Base-by-base conservation (phyloP, 768 basidiomycete genomes). In the Mycena sanguinolenta region DNA sequence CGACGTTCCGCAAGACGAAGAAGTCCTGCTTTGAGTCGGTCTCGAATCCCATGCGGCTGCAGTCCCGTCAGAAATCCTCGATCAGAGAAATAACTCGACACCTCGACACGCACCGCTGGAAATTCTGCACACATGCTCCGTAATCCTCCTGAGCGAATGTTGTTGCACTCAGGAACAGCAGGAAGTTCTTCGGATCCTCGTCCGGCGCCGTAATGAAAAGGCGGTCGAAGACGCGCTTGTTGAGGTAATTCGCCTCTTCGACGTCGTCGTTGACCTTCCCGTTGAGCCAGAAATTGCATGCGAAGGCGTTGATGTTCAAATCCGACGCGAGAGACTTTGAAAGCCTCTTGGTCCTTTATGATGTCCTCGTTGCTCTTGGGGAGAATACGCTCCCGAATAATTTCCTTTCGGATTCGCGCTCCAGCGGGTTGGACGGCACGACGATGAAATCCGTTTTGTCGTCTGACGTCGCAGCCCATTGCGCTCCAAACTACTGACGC, bases 251-350 rank as follows among this genome's bases (percentile, higher is more conserved):
- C 9, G 86, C 84, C 65, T 84, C 83, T 30, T 69, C 78, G 64
- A 86, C 74, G 72, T 83, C 82, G 25, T 73, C 70, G 76, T 83
- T 86, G 49, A 76, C 42, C 27, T 65, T 61, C 34, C 80, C 82
- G 49, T 79, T 73, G 53, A 80, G 64, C 14, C 77, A 73, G 77
- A 86, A 85, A 75, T 86, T 86, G 76, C 80, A 80, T 1, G 81
- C 79, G 60, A 86, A 87, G 4, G 81, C 77, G 64, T 86, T 85
- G 77, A 87, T 84, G 54, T 75, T 79, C 62, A 86, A 77, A 69
- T 86, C 86, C 9, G 81, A 81, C 4, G 82, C 84, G 2, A 83
- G 44, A 12, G 73, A 75, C 59, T 1, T 75, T 57, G 70, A 73
- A 62, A 6, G 80, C 75, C 17, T 74, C 67, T 32, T 60, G 17